Evolutionary conservation across 805 yeast genomes (phyloP).

Genomic region (Yamadazyma tumulicola): DNA sequence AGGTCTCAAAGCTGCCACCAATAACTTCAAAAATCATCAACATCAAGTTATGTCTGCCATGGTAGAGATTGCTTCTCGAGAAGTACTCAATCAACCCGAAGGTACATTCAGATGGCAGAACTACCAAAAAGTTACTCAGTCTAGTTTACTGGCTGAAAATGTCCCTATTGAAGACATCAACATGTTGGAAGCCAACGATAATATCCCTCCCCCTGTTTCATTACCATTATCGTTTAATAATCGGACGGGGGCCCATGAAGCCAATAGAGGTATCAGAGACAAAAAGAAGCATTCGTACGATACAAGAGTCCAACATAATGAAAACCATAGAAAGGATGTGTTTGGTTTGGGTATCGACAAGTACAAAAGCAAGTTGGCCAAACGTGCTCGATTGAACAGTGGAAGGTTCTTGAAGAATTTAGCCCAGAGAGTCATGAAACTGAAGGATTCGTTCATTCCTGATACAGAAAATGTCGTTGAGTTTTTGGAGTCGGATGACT

Average conservation of each 20-base stretch:
- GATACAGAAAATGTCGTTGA: slow-evolving; percentile 52
- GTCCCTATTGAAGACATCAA: slow-evolving; percentile 24
- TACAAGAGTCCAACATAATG: slow-evolving; percentile 68
- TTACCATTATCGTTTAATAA: slow-evolving; percentile 70
- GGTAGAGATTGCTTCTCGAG: slow-evolving; percentile 73
- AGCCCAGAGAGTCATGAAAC: slow-evolving; percentile 47
- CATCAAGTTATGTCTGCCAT: slow-evolving; percentile 51
- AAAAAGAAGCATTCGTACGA: slow-evolving; percentile 78
- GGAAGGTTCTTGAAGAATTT: slow-evolving; percentile 53
- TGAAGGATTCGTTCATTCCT: slow-evolving; percentile 45
- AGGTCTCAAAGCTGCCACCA: slow-evolving; percentile 47
- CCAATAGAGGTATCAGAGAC: slow-evolving; percentile 81
- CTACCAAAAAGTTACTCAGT: slow-evolving; percentile 19
- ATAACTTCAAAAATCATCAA: slow-evolving; percentile 31
- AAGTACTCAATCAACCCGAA: slow-evolving; percentile 47
- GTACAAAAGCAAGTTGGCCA: slow-evolving; percentile 44
- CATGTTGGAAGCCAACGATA: slow-evolving; percentile 22
- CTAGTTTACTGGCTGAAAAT: slow-evolving; percentile 11
- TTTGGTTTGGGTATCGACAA: slow-evolving; percentile 73
- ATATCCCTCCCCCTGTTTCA: slow-evolving; percentile 30
- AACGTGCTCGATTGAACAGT: slow-evolving; percentile 50
- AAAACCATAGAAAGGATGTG: slow-evolving; percentile 68
- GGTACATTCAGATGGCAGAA: slow-evolving; percentile 50
- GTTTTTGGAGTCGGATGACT: slow-evolving; percentile 49
- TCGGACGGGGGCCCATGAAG: slow-evolving; percentile 72